phyloP scores from a whole-genome alignment of 352 stramenopile genomes.

The Peronosclerospora sorghi region DNA sequence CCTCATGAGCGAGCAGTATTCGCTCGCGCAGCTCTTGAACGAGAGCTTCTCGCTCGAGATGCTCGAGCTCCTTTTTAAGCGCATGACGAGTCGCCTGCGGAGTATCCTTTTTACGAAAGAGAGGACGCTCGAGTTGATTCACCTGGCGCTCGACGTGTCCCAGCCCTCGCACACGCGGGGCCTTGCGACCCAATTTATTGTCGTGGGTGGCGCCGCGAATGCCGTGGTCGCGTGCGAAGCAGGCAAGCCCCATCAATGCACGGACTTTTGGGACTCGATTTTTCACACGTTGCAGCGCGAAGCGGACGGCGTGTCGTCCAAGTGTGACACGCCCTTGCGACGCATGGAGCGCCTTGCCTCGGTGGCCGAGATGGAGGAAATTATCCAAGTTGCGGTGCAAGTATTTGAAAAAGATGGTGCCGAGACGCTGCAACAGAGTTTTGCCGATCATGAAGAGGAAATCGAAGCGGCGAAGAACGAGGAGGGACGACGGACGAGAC shows the following conservation, averaged over 20 bases:
- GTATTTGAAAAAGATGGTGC: conserved; percentile 62
- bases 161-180: conserved; percentile 49
- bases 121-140: conserved; percentile 67
- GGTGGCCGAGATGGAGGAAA: conserved; percentile 54
- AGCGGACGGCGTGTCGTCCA: conserved; percentile 31
- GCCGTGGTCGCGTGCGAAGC: conserved; percentile 34
- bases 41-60: conserved; percentile 77
- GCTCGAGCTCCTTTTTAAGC: conserved; percentile 78
- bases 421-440: conserved; percentile 54
- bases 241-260: conserved; percentile 40
- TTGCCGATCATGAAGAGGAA: conserved; percentile 33
- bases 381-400: conserved; percentile 68
- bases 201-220: conserved; percentile 51
- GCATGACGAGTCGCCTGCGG: conserved; percentile 70
- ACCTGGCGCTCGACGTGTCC: conserved; percentile 43
- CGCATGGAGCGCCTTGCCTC: conserved; percentile 34
- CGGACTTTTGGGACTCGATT: conserved; percentile 54
- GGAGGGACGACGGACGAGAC: neutral
- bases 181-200: conserved; percentile 68
- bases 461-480: neutral
- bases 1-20: conserved; percentile 54
- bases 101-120: conserved; percentile 58
- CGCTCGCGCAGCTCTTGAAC: conserved; percentile 60
- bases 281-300: conserved; percentile 58
- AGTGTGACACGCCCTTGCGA: conserved; percentile 24